Evolutionary conservation across 2,329 filamentous ascomycete genomes (phyloP).

Genomic region (Cladosporium sp.): DNA sequence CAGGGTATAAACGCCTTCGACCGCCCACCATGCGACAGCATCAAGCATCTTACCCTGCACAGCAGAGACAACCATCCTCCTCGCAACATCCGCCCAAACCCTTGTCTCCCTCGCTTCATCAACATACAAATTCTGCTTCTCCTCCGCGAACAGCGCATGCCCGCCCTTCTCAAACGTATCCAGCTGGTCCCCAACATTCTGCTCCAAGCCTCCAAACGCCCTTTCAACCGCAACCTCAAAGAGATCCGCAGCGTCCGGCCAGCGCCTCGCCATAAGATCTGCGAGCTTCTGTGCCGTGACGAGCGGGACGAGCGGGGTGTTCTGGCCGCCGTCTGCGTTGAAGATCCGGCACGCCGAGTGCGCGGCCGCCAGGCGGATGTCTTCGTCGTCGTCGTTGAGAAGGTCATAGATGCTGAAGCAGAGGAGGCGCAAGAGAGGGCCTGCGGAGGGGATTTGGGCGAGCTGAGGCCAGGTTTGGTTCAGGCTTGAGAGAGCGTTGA

Average conservation of each 20-base stretch:
- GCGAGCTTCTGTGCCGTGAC: constrained; percentile 40
- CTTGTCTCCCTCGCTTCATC: constrained; percentile 71
- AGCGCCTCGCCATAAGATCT: constrained; percentile 25
- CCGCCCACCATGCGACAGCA: constrained; percentile 42
- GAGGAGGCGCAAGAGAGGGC: constrained; percentile 31
- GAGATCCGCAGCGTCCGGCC: constrained; percentile 12
- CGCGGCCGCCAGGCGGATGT: constrained; percentile 65
- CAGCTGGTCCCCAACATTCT: constrained; percentile 14
- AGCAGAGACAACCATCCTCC: constrained; percentile 19
- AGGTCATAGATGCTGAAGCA: constrained; percentile 66
- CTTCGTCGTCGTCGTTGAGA: constrained; percentile 86
- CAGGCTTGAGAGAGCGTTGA: constrained; percentile 18
- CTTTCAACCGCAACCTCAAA: constrained; percentile 16
- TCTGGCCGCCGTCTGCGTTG: constrained; percentile 12
- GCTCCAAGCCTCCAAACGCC: constrained; percentile 14
- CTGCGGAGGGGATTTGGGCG: neutral
- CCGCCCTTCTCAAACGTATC: neutral
- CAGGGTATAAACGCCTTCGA: constrained; percentile 44
- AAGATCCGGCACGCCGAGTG: constrained; percentile 44
- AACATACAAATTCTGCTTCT: constrained; percentile 91
- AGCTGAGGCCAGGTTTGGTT: constrained; percentile 15
- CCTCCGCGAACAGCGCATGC: constrained; percentile 67
- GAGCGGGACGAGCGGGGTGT: constrained; percentile 39
- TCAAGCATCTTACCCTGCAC: constrained; percentile 18
- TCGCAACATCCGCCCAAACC: constrained; percentile 58